phyloP scores from a whole-genome alignment of 73 alveolate species.

The Paraurostyla sp. region DNA sequence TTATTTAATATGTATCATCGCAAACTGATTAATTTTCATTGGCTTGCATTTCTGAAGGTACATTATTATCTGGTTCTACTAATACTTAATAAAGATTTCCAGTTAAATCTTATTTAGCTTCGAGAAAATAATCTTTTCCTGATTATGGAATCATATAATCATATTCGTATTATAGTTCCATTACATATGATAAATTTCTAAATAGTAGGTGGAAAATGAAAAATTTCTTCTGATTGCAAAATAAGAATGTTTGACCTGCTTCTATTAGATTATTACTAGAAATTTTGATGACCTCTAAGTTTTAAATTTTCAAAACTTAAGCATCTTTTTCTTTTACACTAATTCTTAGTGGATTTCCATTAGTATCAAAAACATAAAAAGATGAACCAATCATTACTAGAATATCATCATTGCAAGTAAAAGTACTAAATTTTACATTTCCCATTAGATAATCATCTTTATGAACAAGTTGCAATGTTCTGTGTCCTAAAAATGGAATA shows the following conservation, averaged over 20 bases:
- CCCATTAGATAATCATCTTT: conserved; percentile 17
- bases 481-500: conserved; percentile 40
- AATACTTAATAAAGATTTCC: conserved; percentile 34
- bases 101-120: neutral
- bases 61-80: conserved; percentile 35
- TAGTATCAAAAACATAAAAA: neutral
- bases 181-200: neutral
- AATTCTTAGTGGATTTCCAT: neutral
- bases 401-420: conserved; percentile 7
- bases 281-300: neutral
- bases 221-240: neutral
- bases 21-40: too few relatives aligned
- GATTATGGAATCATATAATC: neutral
- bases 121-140: neutral
- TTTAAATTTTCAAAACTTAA: neutral
- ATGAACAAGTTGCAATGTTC: neutral
- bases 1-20: too few relatives aligned
- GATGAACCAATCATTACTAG: neutral
- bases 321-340: neutral
- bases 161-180: neutral
- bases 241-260: neutral
- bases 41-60: too few relatives aligned
- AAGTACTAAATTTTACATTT: conserved; percentile 29
- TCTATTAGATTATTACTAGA: neutral
- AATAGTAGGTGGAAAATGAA: neutral